Evolutionary conservation across 768 basidiomycete genomes (phyloP), one percentile per base, ranked within the genome.

Genomic region (Kondoa subrosea): DNA sequence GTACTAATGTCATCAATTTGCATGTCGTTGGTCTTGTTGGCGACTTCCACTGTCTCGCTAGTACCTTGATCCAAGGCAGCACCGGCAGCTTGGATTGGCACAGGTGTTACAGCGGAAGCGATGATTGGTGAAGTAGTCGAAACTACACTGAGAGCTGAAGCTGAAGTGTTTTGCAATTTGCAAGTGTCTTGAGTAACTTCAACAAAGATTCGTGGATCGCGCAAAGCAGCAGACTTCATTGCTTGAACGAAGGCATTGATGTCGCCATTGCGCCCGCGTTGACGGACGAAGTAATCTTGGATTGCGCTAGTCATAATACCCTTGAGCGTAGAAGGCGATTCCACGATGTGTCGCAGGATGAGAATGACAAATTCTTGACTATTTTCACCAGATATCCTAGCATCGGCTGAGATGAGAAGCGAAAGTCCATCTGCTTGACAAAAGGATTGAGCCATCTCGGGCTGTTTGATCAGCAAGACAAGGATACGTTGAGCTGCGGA

Each of bases 311-410:
- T 83, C 84, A 99, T 91, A 72, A 89, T 81, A 12, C 79, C 80
- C 67, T 83, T 82, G 57, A 97, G 76, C 4, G 81, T 82, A 1
- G 78, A 74, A 1, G 80, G 73, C 71, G 91, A 89, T 77, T 99
- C 95, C 62, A 92, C 83, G 65, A 89, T 78, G 75, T 99, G 95
- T 4, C 95, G 86, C n/a, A 96, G 80, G 69, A 96, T 87, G 73
- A 87, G 87, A 56, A 85, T 85, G 66, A 91, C 83, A 76, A 91
- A 89, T 0, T 87, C 85, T 59, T 89, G 89, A 71, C 85, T 86
- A 25, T 87, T 85, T 27, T 75, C 75, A 1, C 77, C 70, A 8
- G 85, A 83, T 0, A 84, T 79, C 2, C 81, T 78, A 21, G 80
- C 78, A 83, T 71, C 71, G 91, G 80, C 32, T 85, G 83, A 66